Evolutionary conservation across 192 early-diverging fungal genomes (phyloP).

Genomic region (Backusella psychrophila): DNA sequence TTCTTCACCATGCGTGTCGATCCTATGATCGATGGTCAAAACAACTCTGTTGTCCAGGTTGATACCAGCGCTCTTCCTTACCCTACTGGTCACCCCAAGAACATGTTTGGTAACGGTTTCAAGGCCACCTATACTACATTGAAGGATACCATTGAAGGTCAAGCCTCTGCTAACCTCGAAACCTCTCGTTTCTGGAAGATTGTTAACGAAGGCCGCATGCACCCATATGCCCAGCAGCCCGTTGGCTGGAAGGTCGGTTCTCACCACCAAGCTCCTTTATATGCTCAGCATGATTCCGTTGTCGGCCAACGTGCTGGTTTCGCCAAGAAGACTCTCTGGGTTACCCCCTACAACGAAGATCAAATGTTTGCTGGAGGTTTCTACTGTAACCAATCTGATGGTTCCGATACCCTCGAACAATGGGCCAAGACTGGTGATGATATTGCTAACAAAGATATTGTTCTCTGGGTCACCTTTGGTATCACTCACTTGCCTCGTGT

Average conservation of each 20-base stretch:
- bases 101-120: constrained; percentile 35
- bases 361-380: constrained; percentile 42
- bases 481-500: constrained; percentile 38
- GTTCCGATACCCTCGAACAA: constrained; percentile 18
- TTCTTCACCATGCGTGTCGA: constrained; percentile 45
- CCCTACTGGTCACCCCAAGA: constrained; percentile 35
- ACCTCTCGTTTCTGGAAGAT: constrained; percentile 40
- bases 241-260: constrained; percentile 34
- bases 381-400: constrained; percentile 38
- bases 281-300: constrained; percentile 35
- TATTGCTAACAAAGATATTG: constrained; percentile 30
- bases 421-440: constrained; percentile 27
- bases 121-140: constrained; percentile 19
- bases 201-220: constrained; percentile 28
- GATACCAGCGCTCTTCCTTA: constrained; percentile 22
- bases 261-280: constrained; percentile 24
- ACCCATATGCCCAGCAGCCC: constrained; percentile 32
- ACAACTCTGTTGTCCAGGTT: constrained; percentile 31
- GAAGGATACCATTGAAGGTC: constrained; percentile 30
- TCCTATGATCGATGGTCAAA: constrained; percentile 42
- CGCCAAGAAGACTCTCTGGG: constrained; percentile 38
- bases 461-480: constrained; percentile 41
- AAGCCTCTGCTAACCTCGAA: constrained; percentile 9
- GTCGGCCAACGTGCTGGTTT: constrained; percentile 38
- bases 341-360: constrained; percentile 38